Evolutionary conservation across 1,284 basidiomycete species (phyloP).

Genomic region (Fomitopsis betulina): DNA sequence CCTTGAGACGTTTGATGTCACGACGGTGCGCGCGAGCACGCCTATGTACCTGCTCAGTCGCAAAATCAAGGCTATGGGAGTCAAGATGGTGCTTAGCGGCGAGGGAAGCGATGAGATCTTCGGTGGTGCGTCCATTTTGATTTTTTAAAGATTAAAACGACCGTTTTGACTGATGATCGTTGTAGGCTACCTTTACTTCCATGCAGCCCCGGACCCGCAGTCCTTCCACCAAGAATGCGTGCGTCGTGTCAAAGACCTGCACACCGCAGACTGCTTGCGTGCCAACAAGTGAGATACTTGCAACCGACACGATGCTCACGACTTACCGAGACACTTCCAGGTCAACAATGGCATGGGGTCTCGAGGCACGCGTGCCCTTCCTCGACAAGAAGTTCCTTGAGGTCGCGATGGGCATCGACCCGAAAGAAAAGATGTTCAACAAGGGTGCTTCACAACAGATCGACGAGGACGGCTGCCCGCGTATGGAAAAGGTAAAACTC

Average conservation of each 20-base stretch:
- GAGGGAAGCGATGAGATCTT: slow-evolving; percentile 99
- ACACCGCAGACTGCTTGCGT: slow-evolving; percentile 95
- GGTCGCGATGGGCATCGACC: slow-evolving; percentile 88
- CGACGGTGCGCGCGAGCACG: slow-evolving; percentile 95
- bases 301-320: background rate
- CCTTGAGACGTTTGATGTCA: slow-evolving; percentile 98
- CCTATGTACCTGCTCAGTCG: slow-evolving; percentile 97
- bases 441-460: slow-evolving; percentile 76
- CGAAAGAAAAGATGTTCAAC: slow-evolving; percentile 87
- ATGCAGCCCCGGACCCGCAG: slow-evolving; percentile 87
- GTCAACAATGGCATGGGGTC: slow-evolving; percentile 99
- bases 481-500: slow-evolving; percentile 83
- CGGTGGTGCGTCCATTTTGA: slow-evolving; percentile 57
- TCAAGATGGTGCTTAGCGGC: slow-evolving; percentile 99
- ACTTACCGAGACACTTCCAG: slow-evolving; percentile 31
- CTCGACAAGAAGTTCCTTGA: slow-evolving; percentile 97
- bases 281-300: slow-evolving; percentile 82
- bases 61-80: slow-evolving; percentile 99
- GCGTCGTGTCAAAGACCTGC: slow-evolving; percentile 95
- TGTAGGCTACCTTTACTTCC: slow-evolving; percentile 97
- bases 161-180: background rate
- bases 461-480: slow-evolving; percentile 83
- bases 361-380: slow-evolving; percentile 99
- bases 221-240: slow-evolving; percentile 97
- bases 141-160: background rate